Percentiles rank a stretch among this genome's conserved stretches.
These are phyloP conservation scores for Thielaviopsis euricoi DNA, from an alignment of 2,329 filamentous ascomycete species.

Conservation along the genomic window DNA sequence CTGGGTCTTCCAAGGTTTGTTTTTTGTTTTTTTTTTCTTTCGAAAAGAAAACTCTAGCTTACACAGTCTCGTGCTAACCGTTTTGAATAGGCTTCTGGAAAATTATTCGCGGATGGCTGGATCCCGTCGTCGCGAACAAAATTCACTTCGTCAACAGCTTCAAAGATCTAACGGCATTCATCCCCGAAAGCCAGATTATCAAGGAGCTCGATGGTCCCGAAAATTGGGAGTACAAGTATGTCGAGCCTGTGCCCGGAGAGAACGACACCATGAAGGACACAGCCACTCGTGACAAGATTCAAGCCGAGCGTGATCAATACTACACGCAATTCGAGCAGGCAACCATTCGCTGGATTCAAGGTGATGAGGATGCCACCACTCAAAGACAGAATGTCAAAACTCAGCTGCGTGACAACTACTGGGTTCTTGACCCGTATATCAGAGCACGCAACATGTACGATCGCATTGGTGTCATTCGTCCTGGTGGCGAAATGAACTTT, in stretches of 20 bases:
- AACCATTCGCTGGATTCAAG: slow-evolving; percentile 58
- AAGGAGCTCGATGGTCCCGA: slow-evolving; percentile 78
- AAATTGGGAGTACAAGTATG: slow-evolving; percentile 67
- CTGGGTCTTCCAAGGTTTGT: slow-evolving; percentile 83
- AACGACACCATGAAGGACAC: slow-evolving; percentile 58
- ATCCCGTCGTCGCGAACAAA: slow-evolving; percentile 88
- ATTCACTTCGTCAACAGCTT: slow-evolving; percentile 80
- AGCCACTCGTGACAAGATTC: slow-evolving; percentile 43
- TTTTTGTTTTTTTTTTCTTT: not conserved
- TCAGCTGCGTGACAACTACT: slow-evolving; percentile 60
- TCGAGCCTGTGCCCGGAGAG: slow-evolving; percentile 60
- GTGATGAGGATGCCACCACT: slow-evolving; percentile 31
- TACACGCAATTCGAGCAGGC: slow-evolving; percentile 57
- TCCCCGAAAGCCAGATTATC: slow-evolving; percentile 53
- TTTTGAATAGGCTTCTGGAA: slow-evolving; percentile 62
- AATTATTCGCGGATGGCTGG: slow-evolving; percentile 89
- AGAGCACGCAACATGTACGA: slow-evolving; percentile 76
- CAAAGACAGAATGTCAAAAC: slow-evolving; percentile 46
- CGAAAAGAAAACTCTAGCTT: no score
- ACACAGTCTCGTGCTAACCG: not conserved
- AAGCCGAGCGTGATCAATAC: slow-evolving; percentile 46
- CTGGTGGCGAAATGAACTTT: slow-evolving; percentile 53
- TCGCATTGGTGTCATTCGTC: slow-evolving; percentile 53
- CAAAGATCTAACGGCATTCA: slow-evolving; percentile 62
- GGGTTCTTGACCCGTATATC: slow-evolving; percentile 76